Evolutionary conservation across 2,329 filamentous ascomycete species (phyloP), one percentile per base, ranked within the genome.

Genomic region (Penicillium paneum): DNA sequence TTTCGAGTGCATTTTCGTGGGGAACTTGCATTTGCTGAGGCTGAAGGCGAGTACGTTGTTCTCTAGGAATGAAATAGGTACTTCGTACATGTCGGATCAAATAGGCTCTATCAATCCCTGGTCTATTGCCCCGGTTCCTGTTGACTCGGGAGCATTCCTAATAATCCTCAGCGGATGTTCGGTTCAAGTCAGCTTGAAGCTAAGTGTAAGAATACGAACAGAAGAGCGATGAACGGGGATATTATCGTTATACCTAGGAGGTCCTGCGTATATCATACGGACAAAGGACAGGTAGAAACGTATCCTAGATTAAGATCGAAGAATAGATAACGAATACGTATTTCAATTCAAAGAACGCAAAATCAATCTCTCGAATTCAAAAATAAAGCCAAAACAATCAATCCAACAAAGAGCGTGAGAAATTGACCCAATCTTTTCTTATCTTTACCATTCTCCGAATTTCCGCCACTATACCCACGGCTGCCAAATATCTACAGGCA

Each of bases 401-500:
- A 29, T 29, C 12, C 21, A 39, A 15, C 13, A 31, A 13, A 47
- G 7, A 47, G n/a, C 26, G 12, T 34, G 17, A 32, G 24, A 13
- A 31, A 40, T 24, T 21, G 31, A 15, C 36, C 31, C 50, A 13
- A 26, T 12, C n/a, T 1, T 39, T 11, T 39, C 40, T 29, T 17
- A 17, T 17, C 32, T 28, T 39, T 8, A 15, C 29, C 26, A 28
- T 32, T 34, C 13, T 24, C 13, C 21, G 15, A 35, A 1, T 11
- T 8, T 17, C n/a, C 8, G 21, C 8, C 13, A 28, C 1, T 8
- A 8, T 3, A 31, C 12, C 6, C 6, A 17, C 10, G 8, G 13
- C 5, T 32, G 19, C 17, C 28, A 26, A 39, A 28, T 3, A 32
- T 39, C 41, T 68, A 69, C 49, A 73, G 47, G 51, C 73, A 76